Percentiles rank a stretch among this genome's conserved stretches.
Evolutionary conservation across 2,329 filamentous ascomycete genomes (phyloP).

Genomic region (Phialophora macrospora): DNA sequence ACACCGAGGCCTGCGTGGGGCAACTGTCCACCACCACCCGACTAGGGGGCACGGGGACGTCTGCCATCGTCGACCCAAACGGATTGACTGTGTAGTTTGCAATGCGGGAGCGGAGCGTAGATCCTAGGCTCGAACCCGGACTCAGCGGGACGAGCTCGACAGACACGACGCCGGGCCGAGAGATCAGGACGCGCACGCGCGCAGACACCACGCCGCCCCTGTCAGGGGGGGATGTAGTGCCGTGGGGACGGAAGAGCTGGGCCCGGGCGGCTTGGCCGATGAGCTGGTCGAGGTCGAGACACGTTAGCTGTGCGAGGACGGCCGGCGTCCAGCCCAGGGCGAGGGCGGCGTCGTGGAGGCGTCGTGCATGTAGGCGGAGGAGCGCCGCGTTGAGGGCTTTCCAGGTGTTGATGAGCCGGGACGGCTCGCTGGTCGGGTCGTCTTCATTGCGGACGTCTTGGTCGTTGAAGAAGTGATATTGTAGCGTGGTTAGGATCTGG

Average conservation of each 20-base stretch:
- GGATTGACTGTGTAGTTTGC: constrained; percentile 5
- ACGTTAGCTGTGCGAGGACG: not conserved
- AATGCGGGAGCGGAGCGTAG: constrained; percentile 1
- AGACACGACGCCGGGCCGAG: constrained; percentile 14
- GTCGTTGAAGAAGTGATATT: not conserved
- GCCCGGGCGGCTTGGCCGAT: not conserved
- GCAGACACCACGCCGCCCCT: not conserved
- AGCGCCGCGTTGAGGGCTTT: not conserved
- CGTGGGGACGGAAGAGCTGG: not conserved
- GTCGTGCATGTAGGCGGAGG: not conserved
- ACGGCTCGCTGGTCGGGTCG: not conserved
- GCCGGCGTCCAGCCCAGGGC: not conserved
- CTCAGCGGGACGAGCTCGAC: constrained; percentile 28
- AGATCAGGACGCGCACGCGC: constrained; percentile 15
- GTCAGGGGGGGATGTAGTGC: not conserved
- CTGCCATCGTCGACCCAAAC: not conserved
- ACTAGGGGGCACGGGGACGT: not conserved
- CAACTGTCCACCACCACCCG: not conserved
- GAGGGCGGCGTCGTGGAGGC: not conserved
- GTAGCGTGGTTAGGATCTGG: not conserved
- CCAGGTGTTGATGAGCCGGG: not conserved
- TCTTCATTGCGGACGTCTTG: not conserved
- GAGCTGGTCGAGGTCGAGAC: not conserved
- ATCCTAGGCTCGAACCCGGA: not conserved
- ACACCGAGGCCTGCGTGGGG: constrained; percentile 48